These are phyloP conservation scores for Schizochytrium sp. DNA, from an alignment of 108 stramenopile genomes.

Conservation along the genomic window DNA sequence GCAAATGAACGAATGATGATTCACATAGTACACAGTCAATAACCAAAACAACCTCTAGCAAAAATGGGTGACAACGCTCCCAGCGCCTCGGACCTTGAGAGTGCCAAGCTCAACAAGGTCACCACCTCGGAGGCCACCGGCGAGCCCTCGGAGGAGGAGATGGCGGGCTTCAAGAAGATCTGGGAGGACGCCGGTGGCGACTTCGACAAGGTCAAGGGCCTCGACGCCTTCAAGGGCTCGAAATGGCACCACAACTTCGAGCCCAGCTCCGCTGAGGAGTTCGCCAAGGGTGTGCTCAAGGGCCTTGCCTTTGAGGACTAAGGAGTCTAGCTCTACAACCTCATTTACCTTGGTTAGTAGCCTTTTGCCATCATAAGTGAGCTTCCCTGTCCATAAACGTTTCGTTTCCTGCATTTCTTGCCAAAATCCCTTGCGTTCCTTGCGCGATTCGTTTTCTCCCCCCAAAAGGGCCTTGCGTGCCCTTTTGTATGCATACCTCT, in stretches of 20 bases:
- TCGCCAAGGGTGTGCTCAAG: slow-evolving; percentile 8
- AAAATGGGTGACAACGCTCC: slow-evolving; percentile 1
- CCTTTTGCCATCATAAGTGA: no score
- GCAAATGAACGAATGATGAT: no score
- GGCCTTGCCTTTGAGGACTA: slow-evolving; percentile 16
- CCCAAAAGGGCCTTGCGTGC: no score
- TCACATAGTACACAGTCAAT: no score
- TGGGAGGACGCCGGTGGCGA: neutral
- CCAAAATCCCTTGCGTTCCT: no score
- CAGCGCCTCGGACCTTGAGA: neutral
- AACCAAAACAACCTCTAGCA: neutral
- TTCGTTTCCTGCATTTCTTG: no score
- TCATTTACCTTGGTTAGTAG: no score
- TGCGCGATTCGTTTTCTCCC: no score
- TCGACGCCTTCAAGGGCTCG: neutral
- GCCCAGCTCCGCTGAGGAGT: neutral
- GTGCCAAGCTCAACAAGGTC: neutral
- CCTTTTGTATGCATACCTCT: no score
- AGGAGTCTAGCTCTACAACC: no score
- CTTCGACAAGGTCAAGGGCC: neutral
- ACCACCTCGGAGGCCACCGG: neutral
- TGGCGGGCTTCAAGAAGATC: neutral
- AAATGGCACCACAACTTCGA: neutral
- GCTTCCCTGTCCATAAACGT: no score
- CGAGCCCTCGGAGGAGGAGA: slow-evolving; percentile 1